These are phyloP conservation scores for Mucor saturninus DNA, from an alignment of 371 early-diverging fungal species.

Conservation along the genomic window DNA sequence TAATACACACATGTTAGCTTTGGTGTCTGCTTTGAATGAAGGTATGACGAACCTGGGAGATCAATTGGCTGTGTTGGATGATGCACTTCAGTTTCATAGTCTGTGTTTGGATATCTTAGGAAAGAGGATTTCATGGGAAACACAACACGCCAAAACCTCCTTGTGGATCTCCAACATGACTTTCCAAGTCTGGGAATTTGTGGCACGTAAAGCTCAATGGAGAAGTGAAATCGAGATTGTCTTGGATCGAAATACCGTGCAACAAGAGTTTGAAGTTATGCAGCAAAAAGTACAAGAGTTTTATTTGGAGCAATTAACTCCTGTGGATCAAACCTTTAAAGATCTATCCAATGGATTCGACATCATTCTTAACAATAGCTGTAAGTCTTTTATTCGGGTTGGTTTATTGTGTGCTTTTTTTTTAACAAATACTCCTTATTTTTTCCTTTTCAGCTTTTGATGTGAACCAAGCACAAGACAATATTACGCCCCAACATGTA, in stretches of 20 bases:
- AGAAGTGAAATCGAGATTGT: slow-evolving; percentile 5
- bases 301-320: slow-evolving; percentile 7
- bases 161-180: slow-evolving; percentile 30
- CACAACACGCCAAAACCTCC: slow-evolving; percentile 21
- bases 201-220: slow-evolving; percentile 43
- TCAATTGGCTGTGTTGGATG: slow-evolving; percentile 26
- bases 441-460: background rate
- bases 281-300: slow-evolving; percentile 16
- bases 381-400: background rate
- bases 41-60: slow-evolving; percentile 18
- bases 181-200: slow-evolving; percentile 39
- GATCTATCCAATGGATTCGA: slow-evolving; percentile 20
- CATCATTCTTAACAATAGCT: background rate
- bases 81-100: slow-evolving; percentile 27
- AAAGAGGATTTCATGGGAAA: slow-evolving; percentile 41
- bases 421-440: background rate
- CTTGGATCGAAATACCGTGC: background rate
- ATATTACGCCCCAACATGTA: slow-evolving; percentile 30
- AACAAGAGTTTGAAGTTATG: slow-evolving; percentile 17
- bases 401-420: background rate
- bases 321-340: slow-evolving; percentile 10
- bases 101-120: slow-evolving; percentile 29
- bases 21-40: slow-evolving; percentile 5
- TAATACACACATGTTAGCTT: background rate
- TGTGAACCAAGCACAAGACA: slow-evolving; percentile 2